Evolutionary conservation across 768 basidiomycete species (phyloP).

Genomic region (Lactifluus echinatus): DNA sequence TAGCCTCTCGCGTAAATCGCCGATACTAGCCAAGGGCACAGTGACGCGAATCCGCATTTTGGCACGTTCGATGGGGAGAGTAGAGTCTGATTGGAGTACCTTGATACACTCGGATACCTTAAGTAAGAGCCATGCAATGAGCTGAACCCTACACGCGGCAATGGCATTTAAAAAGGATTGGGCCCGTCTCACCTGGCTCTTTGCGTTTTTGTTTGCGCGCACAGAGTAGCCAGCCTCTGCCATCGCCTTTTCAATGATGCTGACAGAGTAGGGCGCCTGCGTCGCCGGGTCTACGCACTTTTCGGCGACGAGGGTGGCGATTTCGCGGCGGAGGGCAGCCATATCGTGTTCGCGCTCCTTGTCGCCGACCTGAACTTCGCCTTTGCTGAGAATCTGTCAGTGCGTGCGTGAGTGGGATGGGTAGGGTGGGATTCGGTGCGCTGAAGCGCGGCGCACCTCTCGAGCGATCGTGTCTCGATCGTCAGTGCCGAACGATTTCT

Average conservation of each 20-base stretch:
- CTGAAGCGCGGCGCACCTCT: conserved; percentile 48
- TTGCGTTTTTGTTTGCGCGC: conserved; percentile 81
- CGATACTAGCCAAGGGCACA: conserved; percentile 57
- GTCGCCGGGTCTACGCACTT: conserved; percentile 93
- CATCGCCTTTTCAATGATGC: conserved; percentile 98
- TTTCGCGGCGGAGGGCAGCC: conserved; percentile 72
- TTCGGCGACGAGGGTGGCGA: conserved; percentile 89
- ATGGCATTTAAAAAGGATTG: no score
- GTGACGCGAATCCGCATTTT: conserved; percentile 85
- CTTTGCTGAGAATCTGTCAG: conserved; percentile 90
- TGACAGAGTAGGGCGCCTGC: conserved; percentile 82
- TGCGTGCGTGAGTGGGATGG: no score
- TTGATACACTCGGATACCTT: conserved; percentile 91
- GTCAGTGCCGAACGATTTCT: conserved; percentile 83
- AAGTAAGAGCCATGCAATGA: no score
- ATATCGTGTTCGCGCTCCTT: conserved; percentile 92
- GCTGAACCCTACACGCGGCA: no score
- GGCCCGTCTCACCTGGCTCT: conserved; percentile 87
- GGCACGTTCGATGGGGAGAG: conserved; percentile 88
- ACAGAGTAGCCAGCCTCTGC: conserved; percentile 89
- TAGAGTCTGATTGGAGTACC: conserved; percentile 68
- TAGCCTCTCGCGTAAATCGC: conserved; percentile 62
- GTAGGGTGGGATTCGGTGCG: no score
- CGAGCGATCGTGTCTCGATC: conserved; percentile 65
- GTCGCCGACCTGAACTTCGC: conserved; percentile 94